phyloP scores from a whole-genome alignment of 2,329 filamentous ascomycete genomes.

The Fusarium setosum region DNA sequence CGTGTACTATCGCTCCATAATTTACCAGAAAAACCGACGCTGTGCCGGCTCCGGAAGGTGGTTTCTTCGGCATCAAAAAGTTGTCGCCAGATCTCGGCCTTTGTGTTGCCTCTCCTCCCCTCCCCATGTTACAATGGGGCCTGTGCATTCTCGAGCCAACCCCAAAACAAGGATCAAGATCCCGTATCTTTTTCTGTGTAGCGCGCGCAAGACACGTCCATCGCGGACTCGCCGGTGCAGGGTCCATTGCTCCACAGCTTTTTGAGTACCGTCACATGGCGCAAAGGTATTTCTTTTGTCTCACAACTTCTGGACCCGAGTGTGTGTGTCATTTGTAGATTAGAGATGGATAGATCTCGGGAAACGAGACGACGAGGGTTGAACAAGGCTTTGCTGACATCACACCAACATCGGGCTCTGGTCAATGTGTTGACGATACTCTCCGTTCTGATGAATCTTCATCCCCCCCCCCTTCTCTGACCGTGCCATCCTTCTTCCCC shows the following conservation, averaged over 20 bases:
- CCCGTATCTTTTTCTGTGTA: not conserved
- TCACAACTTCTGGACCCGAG: too few species aligned
- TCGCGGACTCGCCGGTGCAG: not conserved
- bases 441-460: not conserved
- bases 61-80: constrained; percentile 19
- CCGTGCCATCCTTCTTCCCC: not conserved
- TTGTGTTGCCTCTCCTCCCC: too few species aligned
- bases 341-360: not conserved
- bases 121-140: not conserved
- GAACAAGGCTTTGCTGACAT: not conserved
- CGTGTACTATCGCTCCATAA: too few species aligned
- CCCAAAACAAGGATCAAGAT: not conserved
- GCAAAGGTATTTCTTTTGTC: too few species aligned
- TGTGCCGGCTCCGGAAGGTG: constrained; percentile 8
- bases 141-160: not conserved
- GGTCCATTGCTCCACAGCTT: not conserved
- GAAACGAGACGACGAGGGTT: not conserved
- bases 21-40: too few species aligned
- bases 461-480: not conserved
- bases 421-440: not conserved
- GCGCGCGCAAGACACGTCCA: too few species aligned
- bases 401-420: not conserved
- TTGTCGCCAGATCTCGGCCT: constrained; percentile 26
- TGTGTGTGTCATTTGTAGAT: not conserved
- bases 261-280: not conserved